Evolutionary conservation across 2,329 filamentous ascomycete species (phyloP).

Genomic region (Ophiostoma montium): DNA sequence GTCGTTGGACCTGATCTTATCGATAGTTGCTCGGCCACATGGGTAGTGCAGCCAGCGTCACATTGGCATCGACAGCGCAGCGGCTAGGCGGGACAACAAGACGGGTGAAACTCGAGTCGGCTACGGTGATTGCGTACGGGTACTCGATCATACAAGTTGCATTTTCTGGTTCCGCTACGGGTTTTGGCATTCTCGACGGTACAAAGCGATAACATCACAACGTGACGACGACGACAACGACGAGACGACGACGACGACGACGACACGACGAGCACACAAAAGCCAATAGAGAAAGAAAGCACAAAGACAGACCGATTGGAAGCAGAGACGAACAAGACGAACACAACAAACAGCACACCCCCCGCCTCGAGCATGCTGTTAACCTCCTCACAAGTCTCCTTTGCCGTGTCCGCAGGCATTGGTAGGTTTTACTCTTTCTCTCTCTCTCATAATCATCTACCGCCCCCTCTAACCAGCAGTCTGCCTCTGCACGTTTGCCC

Average conservation of each 20-base stretch:
- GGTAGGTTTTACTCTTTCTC: slow-evolving; percentile 34
- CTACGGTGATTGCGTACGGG: too few species aligned
- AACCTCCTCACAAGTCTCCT: slow-evolving; percentile 55
- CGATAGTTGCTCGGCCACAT: slow-evolving; percentile 15
- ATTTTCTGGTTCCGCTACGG: too few species aligned
- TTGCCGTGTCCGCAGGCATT: slow-evolving; percentile 48
- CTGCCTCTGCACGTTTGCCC: slow-evolving; percentile 60
- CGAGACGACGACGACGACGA: background rate
- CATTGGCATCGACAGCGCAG: background rate
- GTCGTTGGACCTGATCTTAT: slow-evolving; percentile 7
- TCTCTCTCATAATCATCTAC: background rate
- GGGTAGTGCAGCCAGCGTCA: slow-evolving; percentile 3
- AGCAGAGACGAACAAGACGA: background rate
- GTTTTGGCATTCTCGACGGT: too few species aligned
- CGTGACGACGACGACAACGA: background rate
- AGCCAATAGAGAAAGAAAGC: background rate
- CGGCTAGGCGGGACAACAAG: background rate
- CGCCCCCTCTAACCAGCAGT: slow-evolving; percentile 31
- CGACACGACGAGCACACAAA: background rate
- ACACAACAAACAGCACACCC: background rate
- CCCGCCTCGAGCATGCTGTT: slow-evolving; percentile 42
- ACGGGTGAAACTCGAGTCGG: background rate
- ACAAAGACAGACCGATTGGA: background rate
- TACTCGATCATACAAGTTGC: too few species aligned
- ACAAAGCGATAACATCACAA: too few species aligned